Evolutionary conservation across 441 rosid species (phyloP), one percentile per base, ranked within the genome.

Genomic region (Pelargonium myrrhifolium): DNA sequence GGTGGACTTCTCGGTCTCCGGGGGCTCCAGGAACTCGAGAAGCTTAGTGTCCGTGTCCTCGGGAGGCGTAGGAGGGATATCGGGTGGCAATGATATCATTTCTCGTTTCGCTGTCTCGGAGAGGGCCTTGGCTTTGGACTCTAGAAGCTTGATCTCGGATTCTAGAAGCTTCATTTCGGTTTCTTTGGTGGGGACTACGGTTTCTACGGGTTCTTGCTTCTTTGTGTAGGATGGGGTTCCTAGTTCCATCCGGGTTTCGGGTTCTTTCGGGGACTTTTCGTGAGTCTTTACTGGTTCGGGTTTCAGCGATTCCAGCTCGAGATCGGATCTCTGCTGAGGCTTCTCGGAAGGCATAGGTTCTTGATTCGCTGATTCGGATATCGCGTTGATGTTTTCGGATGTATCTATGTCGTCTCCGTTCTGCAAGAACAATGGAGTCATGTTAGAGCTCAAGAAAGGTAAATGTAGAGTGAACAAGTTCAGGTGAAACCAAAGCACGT

Each of bases 1-100:
- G 4, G 6, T 18, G 61, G 61, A 45, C 22, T 67, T 74, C 65
- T 64, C 77, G 0, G 65, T 18, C 26, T 24, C 74, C 22, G 37
- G 47, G 35, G 55, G 49, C 35, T 55, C 70, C 61, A 40, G 51
- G 31, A 62, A 4, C 21, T 49, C 72, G 15, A 49, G 55, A 49
- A 49, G 8, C 55, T 49, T 49, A n/a, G 15, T 20, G 15, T 49
- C 56, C 5, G 56, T n/a, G 15, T 49, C 56, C 20, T 49, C 37
- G 37, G 37, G 37, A 31, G 37, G 37, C 37, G 5, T 49, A n/a
- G 56, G 56, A 1, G 18, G 4, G 6, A 55, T 6, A 26, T 18
- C 21, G 12, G 20, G 26, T 55, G 21, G 20, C 17, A 37, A 8
- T 68, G 67, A 8, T 28, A 24, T 7, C 12, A 55, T 17, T 9